A percentile compares a stretch with the other conserved stretches of the same genome.
Evolutionary conservation across 257 asterid species (phyloP).

Genomic region (Rhazya stricta): DNA sequence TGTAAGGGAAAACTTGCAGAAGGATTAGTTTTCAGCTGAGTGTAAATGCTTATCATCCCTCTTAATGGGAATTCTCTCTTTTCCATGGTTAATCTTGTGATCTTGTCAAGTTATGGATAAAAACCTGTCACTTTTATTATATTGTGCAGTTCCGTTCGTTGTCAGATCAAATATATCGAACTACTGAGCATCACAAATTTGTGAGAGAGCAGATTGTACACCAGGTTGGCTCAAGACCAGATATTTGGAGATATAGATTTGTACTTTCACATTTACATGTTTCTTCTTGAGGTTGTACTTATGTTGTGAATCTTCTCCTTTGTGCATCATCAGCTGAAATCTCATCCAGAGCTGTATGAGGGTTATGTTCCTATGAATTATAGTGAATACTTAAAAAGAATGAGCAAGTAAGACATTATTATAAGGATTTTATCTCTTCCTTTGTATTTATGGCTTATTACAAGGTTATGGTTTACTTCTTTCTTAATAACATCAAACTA

Average conservation of each 20-base stretch:
- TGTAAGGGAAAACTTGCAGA: not conserved
- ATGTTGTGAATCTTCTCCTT: slow-evolving; percentile 3
- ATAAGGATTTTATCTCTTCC: slow-evolving; percentile 8
- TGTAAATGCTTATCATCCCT: not conserved
- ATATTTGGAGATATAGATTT: not conserved
- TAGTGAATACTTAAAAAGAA: slow-evolving; percentile 59
- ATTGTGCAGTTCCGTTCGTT: slow-evolving; percentile 66
- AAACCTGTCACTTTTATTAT: slow-evolving; percentile 1
- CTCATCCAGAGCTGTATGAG: slow-evolving; percentile 51
- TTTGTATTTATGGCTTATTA: not conserved
- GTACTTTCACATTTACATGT: not conserved
- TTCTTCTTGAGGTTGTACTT: not conserved
- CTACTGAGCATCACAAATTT: slow-evolving; percentile 70
- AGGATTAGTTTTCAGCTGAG: not conserved
- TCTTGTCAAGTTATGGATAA: not conserved
- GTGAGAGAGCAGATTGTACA: slow-evolving; percentile 64
- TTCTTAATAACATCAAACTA: slow-evolving; percentile 17
- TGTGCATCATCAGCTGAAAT: slow-evolving; percentile 55
- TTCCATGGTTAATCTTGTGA: not conserved
- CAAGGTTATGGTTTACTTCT: not conserved
- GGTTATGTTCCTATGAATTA: slow-evolving; percentile 76
- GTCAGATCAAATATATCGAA: slow-evolving; percentile 89
- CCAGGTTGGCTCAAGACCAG: slow-evolving; percentile 41
- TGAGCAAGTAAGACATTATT: slow-evolving; percentile 55
- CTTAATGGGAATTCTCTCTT: not conserved